Conservation (phyloP, 2,329 filamentous ascomycete genomes). For the Trichoderma hamatum region DNA sequence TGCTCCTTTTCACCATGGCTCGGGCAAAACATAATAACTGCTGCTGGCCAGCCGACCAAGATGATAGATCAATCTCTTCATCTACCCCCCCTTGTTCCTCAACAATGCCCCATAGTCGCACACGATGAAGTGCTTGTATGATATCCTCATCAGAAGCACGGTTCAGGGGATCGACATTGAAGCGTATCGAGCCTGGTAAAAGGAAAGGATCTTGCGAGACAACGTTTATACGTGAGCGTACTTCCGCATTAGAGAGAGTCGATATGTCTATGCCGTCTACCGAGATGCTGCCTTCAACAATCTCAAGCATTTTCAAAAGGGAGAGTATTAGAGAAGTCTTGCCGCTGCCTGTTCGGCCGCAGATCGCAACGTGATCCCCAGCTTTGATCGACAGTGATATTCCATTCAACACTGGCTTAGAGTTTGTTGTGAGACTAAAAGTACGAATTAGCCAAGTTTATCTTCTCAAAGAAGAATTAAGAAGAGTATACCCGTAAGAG, state of each 20-base stretch:
- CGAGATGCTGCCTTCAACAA: conserved; percentile 44
- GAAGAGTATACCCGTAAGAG: conserved; percentile 33
- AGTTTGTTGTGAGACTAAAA: conserved; percentile 30
- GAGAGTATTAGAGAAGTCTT: conserved; percentile 45
- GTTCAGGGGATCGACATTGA: conserved; percentile 52
- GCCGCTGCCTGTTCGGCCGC: conserved; percentile 49
- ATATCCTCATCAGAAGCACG: conserved; percentile 45
- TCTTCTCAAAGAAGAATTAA: neutral
- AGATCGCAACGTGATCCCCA: conserved; percentile 46
- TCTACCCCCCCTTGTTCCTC: conserved; percentile 45
- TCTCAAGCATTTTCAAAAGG: conserved; percentile 52
- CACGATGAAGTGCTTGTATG: conserved; percentile 47
- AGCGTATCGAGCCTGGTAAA: conserved; percentile 51
- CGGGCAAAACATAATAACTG: conserved; percentile 47
- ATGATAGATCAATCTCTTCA: conserved; percentile 35
- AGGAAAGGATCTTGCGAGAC: conserved; percentile 57
- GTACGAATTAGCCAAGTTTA: neutral
- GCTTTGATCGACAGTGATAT: conserved; percentile 37
- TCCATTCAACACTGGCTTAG: conserved; percentile 34
- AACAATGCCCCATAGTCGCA: conserved; percentile 48
- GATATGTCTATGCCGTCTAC: conserved; percentile 49
- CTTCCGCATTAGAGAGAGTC: conserved; percentile 29
- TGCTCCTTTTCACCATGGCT: conserved; percentile 42
- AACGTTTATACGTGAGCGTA: conserved; percentile 43
- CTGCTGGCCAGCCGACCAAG: conserved; percentile 47